Conservation (phyloP, 2,329 filamentous ascomycete species). For the Penicillium sp. region DNA sequence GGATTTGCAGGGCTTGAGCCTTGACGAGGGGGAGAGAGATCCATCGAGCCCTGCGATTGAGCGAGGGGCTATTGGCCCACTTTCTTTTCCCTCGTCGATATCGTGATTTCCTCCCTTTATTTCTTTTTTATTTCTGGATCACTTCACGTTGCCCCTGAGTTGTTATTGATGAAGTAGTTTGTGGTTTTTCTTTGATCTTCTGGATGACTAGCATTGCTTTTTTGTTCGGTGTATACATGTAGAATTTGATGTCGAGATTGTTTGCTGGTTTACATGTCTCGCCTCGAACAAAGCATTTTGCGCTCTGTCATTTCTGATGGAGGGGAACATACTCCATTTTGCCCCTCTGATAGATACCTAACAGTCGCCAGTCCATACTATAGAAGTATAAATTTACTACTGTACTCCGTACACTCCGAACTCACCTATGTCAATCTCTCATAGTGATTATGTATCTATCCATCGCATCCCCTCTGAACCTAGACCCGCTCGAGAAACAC, state of each 20-base stretch:
- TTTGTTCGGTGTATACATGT: background rate
- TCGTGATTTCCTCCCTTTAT: conserved; percentile 9
- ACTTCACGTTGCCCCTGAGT: conserved; percentile 2
- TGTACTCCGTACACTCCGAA: background rate
- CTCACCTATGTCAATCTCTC: background rate
- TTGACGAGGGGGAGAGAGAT: background rate
- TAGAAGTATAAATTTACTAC: too few species aligned
- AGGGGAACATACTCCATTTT: background rate
- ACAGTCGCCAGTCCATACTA: background rate
- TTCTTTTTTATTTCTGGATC: background rate
- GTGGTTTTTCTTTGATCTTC: background rate
- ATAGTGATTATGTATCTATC: background rate
- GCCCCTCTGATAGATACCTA: conserved; percentile 5
- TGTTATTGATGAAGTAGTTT: background rate
- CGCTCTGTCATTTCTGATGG: conserved; percentile 2
- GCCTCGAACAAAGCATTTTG: background rate
- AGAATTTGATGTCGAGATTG: background rate
- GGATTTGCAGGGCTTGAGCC: background rate
- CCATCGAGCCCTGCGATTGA: conserved; percentile 8
- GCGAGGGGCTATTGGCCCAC: conserved; percentile 22
- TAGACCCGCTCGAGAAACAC: background rate
- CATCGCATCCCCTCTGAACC: background rate
- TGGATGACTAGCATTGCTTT: background rate
- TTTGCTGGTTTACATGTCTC: background rate
- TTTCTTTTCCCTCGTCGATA: conserved; percentile 12